These are phyloP conservation scores for Cryomyces minteri DNA, from an alignment of 495 filamentous ascomycete species.

Conservation along the genomic window DNA sequence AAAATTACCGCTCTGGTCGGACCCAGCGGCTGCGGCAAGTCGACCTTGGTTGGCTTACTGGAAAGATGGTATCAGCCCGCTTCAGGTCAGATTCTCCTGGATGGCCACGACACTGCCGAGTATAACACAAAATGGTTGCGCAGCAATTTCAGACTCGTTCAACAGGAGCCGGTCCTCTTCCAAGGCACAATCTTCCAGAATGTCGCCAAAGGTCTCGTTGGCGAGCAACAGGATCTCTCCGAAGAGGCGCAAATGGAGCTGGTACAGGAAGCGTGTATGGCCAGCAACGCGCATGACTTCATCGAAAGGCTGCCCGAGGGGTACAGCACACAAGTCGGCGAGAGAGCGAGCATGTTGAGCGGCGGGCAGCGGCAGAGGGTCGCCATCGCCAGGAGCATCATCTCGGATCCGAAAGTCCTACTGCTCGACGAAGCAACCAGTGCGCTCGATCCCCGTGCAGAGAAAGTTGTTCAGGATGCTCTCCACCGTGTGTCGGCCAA, in stretches of 20 bases:
- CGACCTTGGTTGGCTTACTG: constrained; percentile 15
- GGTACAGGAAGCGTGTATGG: constrained; percentile 10
- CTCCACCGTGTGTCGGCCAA: constrained; percentile 7
- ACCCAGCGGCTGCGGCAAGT: constrained; percentile 15
- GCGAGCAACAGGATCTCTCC: constrained; percentile 3
- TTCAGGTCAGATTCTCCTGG: constrained; percentile 9
- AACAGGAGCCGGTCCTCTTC: constrained; percentile 14
- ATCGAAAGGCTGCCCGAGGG: constrained; percentile 12
- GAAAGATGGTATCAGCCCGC: constrained; percentile 13
- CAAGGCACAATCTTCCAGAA: constrained; percentile 11
- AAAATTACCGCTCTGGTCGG: constrained; percentile 19
- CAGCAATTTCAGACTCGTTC: constrained; percentile 9
- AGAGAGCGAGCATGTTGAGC: constrained; percentile 8
- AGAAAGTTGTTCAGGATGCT: constrained; percentile 13
- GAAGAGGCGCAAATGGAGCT: constrained; percentile 6
- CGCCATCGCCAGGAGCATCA: constrained; percentile 16
- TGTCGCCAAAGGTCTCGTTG: constrained; percentile 10
- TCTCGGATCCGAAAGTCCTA: constrained; percentile 11
- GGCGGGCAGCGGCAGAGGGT: constrained; percentile 16
- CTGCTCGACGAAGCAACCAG: constrained; percentile 17
- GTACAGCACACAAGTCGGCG: constrained; percentile 14
- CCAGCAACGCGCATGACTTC: constrained; percentile 10
- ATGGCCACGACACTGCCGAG: constrained; percentile 5
- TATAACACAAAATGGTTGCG: constrained; percentile 10
- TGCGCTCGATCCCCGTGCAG: constrained; percentile 13